Percentiles rank a stretch among this genome's conserved stretches.
phyloP scores from a whole-genome alignment of 139 green algal genomes.

The Pycnococcus provasolii region DNA sequence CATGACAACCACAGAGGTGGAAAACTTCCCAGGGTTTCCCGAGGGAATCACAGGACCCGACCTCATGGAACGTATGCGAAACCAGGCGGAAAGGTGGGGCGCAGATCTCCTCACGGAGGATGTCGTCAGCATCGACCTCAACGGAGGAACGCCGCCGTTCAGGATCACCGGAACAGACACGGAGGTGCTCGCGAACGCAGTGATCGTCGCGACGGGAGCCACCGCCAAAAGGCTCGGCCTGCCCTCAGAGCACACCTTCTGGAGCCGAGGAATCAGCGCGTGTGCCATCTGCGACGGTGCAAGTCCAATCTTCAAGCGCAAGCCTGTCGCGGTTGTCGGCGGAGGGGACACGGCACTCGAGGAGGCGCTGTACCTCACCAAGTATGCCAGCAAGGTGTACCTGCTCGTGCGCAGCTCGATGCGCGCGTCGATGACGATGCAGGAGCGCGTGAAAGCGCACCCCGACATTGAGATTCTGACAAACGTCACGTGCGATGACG shows the following conservation, averaged over 20 bases:
- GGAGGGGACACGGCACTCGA: constrained; percentile 90
- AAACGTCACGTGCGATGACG: constrained; percentile 70
- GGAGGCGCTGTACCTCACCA: constrained; percentile 95
- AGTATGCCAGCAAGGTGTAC: constrained; percentile 89
- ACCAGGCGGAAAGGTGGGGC: constrained; percentile 92
- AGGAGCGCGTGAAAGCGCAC: constrained; percentile 33
- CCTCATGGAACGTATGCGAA: constrained; percentile 91
- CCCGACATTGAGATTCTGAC: constrained; percentile 55
- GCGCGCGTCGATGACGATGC: constrained; percentile 82
- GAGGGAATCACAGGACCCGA: constrained; percentile 93
- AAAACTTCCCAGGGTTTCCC: constrained; percentile 81
- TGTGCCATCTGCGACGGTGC: constrained; percentile 95
- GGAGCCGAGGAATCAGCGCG: constrained; percentile 82
- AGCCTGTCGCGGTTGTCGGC: constrained; percentile 86
- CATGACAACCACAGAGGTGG: constrained; percentile 84
- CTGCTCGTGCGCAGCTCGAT: constrained; percentile 75
- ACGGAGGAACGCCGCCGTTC: constrained; percentile 41
- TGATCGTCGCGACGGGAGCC: constrained; percentile 94
- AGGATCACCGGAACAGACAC: constrained; percentile 26
- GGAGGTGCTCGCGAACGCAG: constrained; percentile 51
- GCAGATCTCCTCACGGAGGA: constrained; percentile 81
- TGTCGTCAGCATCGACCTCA: constrained; percentile 78
- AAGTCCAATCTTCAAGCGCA: constrained; percentile 34
- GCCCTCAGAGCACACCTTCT: constrained; percentile 78
- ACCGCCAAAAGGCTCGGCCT: constrained; percentile 75